These are phyloP conservation scores for Aureoboletus auriporus DNA, from an alignment of 768 basidiomycete genomes.

Conservation along the genomic window DNA sequence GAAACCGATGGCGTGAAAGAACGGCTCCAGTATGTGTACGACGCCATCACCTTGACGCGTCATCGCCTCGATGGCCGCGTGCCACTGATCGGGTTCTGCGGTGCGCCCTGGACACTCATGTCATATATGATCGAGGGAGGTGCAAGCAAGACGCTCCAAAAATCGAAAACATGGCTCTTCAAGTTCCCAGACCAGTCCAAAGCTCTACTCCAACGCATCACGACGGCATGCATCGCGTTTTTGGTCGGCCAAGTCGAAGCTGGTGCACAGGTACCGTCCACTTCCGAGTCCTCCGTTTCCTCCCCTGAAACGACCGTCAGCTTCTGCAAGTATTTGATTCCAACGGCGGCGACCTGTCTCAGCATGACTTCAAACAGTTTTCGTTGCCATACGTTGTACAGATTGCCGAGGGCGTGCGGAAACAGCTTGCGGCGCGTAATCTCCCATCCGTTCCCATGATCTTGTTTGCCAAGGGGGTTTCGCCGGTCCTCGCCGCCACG, in stretches of 20 bases:
- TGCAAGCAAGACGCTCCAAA: conserved; percentile 84
- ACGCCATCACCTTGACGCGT: conserved; percentile 85
- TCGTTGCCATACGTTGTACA: conserved; percentile 74
- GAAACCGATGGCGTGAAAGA: conserved; percentile 71
- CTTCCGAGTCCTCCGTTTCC: too few relatives aligned
- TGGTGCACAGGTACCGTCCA: conserved; percentile 80
- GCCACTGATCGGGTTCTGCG: conserved; percentile 95
- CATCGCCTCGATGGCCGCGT: conserved; percentile 80
- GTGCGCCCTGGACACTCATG: conserved; percentile 98
- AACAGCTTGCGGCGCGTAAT: conserved; percentile 47
- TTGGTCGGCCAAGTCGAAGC: conserved; percentile 91
- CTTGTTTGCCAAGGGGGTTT: conserved; percentile 93
- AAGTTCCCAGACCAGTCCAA: conserved; percentile 83
- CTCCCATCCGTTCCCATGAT: conserved; percentile 74
- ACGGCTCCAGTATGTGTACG: conserved; percentile 88
- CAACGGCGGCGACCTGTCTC: conserved; percentile 90
- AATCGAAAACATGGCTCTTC: conserved; percentile 93
- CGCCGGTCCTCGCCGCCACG: conserved; percentile 62
- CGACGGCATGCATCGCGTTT: conserved; percentile 87
- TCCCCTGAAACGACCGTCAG: conserved; percentile 36
- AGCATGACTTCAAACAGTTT: conserved; percentile 79
- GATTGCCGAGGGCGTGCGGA: conserved; percentile 68
- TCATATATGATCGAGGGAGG: conserved; percentile 99
- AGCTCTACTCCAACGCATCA: conserved; percentile 70
- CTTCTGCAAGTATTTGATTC: conserved; percentile 97